Evolutionary conservation across 2,329 filamentous ascomycete species (phyloP).

Genomic region (Monosporascus sp.): DNA sequence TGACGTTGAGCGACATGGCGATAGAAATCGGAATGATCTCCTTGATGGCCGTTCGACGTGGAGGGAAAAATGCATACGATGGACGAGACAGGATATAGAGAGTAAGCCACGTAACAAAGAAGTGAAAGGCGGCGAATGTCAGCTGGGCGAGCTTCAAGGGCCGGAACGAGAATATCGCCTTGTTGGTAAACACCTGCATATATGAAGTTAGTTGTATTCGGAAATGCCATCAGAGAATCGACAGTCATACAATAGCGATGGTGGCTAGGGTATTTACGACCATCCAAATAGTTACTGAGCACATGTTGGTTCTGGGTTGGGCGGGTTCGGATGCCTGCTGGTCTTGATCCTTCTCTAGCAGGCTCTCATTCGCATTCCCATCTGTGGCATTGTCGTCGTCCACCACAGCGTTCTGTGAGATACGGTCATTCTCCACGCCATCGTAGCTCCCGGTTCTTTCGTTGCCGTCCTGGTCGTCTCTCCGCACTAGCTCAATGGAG

Average conservation of each 20-base stretch:
- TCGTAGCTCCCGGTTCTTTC: conserved; percentile 23
- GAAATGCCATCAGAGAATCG: background rate
- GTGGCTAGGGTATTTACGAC: conserved; percentile 58
- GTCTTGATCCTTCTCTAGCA: conserved; percentile 29
- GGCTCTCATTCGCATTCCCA: conserved; percentile 36
- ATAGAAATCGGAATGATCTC: conserved; percentile 60
- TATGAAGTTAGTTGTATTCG: conserved; percentile 7
- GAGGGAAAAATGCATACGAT: conserved; percentile 53
- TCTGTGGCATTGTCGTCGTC: conserved; percentile 30
- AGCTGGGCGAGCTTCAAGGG: conserved; percentile 58
- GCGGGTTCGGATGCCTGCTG: conserved; percentile 28
- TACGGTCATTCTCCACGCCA: conserved; percentile 24
- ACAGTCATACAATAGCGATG: conserved; percentile 52
- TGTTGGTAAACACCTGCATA: conserved; percentile 62
- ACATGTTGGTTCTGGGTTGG: conserved; percentile 29
- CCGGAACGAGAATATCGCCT: conserved; percentile 62
- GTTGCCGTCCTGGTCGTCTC: conserved; percentile 30
- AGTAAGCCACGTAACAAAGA: conserved; percentile 60
- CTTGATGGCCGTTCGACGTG: conserved; percentile 48
- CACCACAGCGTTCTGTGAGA: conserved; percentile 26
- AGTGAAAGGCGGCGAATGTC: conserved; percentile 65
- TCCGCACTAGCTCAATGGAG: conserved; percentile 31
- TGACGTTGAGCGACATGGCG: conserved; percentile 65
- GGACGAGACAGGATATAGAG: conserved; percentile 58
- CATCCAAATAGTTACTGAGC: conserved; percentile 49